These are phyloP conservation scores for Blastocystis sp. DNA, from an alignment of 352 stramenopile genomes.

Conservation along the genomic window DNA sequence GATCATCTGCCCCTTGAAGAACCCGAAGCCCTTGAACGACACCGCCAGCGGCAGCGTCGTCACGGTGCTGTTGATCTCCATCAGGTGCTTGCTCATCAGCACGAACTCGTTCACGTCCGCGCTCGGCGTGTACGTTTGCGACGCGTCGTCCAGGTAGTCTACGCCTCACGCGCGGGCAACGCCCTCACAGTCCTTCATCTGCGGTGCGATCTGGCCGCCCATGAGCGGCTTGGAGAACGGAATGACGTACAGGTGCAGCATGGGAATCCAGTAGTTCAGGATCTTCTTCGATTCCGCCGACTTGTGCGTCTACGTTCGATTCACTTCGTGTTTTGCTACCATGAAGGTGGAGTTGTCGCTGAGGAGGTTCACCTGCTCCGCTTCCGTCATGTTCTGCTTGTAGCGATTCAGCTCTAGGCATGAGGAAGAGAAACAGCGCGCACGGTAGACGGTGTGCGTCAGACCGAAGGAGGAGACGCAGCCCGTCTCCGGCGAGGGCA, in stretches of 20 bases:
- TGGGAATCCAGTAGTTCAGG: constrained; percentile 67
- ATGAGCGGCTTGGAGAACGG: constrained; percentile 32
- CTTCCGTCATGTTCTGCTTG: constrained; percentile 52
- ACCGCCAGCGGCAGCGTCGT: constrained; percentile 80
- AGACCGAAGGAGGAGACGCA: neutral
- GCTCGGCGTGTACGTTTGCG: constrained; percentile 79
- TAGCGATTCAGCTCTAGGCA: constrained; percentile 63
- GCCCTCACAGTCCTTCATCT: constrained; percentile 63
- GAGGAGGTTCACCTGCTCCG: constrained; percentile 59
- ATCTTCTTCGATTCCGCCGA: constrained; percentile 21
- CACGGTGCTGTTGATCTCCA: constrained; percentile 84
- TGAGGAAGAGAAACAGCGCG: neutral
- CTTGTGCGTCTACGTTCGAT: constrained; percentile 30
- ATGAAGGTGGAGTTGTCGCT: constrained; percentile 32
- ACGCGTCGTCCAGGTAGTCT: constrained; percentile 76
- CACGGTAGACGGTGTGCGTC: constrained; percentile 58
- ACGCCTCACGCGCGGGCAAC: constrained; percentile 70
- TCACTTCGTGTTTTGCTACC: neutral
- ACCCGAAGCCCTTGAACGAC: constrained; percentile 80
- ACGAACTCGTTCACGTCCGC: constrained; percentile 79
- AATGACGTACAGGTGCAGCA: constrained; percentile 66
- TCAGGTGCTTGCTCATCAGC: constrained; percentile 79
- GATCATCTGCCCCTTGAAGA: constrained; percentile 88
- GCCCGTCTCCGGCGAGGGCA: neutral
- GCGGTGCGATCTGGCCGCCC: constrained; percentile 52